phyloP scores from a whole-genome alignment of 1,284 basidiomycete genomes.

The Rhizopogon parksii region DNA sequence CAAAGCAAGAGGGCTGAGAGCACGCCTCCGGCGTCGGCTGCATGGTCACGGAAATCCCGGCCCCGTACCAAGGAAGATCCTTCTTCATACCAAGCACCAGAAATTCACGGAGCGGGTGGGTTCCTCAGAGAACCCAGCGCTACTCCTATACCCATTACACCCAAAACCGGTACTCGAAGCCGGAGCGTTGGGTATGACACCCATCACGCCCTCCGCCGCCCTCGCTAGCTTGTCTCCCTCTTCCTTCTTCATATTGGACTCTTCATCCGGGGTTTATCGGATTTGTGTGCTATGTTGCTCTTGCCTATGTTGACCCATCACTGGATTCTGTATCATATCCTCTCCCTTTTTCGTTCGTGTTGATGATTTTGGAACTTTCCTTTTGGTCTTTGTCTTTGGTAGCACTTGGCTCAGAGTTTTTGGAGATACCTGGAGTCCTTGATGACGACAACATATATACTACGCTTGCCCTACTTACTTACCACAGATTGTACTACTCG shows the following conservation, averaged over 20 bases:
- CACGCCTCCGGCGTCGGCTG: constrained; percentile 22
- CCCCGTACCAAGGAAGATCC: constrained; percentile 12
- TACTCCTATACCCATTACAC: constrained; percentile 17
- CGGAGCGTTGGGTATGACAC: constrained; percentile 20
- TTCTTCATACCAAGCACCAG: constrained; percentile 5
- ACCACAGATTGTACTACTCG: neutral
- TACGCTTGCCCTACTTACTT: constrained; percentile 4
- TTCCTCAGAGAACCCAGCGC: constrained; percentile 24
- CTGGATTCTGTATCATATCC: constrained; percentile 5
- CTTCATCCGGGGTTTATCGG: neutral
- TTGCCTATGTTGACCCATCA: constrained; percentile 2
- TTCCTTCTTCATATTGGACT: neutral
- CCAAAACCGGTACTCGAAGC: constrained; percentile 20
- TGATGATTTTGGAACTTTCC: neutral
- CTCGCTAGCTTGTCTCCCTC: constrained; percentile 8
- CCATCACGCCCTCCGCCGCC: constrained; percentile 8
- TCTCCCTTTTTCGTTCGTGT: neutral
- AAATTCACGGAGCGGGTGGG: constrained; percentile 7
- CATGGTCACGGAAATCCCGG: constrained; percentile 17
- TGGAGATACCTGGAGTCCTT: neutral
- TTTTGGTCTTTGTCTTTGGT: neutral
- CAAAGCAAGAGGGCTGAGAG: constrained; percentile 23
- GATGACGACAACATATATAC: constrained; percentile 1
- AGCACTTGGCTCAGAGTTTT: no score
- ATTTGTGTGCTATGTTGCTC: neutral